Evolutionary conservation across 139 green algal genomes (phyloP), one percentile per base, ranked within the genome.

Genomic region (Limnomonas spitsbergensis): DNA sequence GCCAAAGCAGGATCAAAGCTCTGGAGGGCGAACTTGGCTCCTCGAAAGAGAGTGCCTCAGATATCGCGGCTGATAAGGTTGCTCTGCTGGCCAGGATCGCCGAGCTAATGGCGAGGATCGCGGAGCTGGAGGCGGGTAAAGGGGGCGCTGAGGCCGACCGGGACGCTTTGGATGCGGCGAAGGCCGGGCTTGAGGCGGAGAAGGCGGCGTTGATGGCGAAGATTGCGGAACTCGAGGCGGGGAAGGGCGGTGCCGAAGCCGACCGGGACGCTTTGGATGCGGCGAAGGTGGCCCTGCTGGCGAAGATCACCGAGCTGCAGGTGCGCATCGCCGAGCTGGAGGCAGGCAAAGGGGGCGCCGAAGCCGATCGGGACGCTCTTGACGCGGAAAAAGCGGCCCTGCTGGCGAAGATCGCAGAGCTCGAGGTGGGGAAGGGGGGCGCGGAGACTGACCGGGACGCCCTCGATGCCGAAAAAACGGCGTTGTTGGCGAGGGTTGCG

Each of bases 291-390:
- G 6, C 70, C 40, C 37, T 82, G 47, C 47, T 78, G 34, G 52
- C 32, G 31, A 56, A 78, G 0, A 73, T 67, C 39, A 73, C 32
- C 14, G 39, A 74, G 32, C 77, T 86, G 35, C 32, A 82, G 69
- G 69, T 70, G 36, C 53, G 75, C 0, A 73, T 67, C 39, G 77
- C 32, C 14, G 39, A 74, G 32, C 77, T 86, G 35, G 38, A 82
- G 69, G 69, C 67, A 29, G 37, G 66, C n/a, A 9, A 4, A 27
- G 73, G 31, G 36, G 74, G 34, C 3, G n/a, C 72, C 0, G 66
- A 73, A 29, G 66, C 66, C 7, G 66, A 73, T 26, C 6, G 32
- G 3, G 66, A 73, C 6, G 20, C 7, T 4, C 35, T 73, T 3
- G 35, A 32, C 4, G 35, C 37, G 35, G 66, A 73, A 32, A 73